Evolutionary conservation across 345 rosid genomes (phyloP), one percentile per base, ranked within the genome.

Genomic region (Pugionium cornutum): DNA sequence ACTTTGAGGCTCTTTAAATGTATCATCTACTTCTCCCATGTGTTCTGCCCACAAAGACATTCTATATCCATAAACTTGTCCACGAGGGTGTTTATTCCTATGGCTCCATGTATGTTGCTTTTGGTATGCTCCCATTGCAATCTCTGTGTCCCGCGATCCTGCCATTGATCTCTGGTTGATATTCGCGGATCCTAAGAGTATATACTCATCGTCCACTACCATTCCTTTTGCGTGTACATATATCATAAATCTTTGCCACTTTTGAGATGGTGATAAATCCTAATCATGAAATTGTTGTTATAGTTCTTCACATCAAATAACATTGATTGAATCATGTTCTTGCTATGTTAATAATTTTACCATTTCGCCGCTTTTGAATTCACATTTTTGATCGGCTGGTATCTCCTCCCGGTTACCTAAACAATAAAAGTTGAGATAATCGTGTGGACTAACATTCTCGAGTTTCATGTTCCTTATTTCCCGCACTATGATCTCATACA

Each of bases 41-140:
- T 91, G 97, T 75, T 91, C 97, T 2, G 88, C 89, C 97, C 97
- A 88, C n/a, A 91, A 68, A 2, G 96, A 91, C 91, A 86, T 85
- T 61, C 97, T 77, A 58, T 86, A 91, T 56, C 96, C 94, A 6
- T 55, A 46, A 57, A 87, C 89, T 84, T 90, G 95, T 53, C 97
- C 90, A n/a, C 53, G 78, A 9, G 91, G 91, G 51, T 81, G 91
- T 51, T 72, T 71, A 55, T 78, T 76, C 68, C 63, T 81, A 53
- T 82, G 59, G 32, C 69, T 72, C 86, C 91, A 83, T n/a, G 86
- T 84, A 47, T 88, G 75, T 28, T 79, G 78, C 7, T 86, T 87
- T 73, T 88, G 96, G 68, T 83, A 86, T 7, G 88, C 89, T 5
- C 96, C 97, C 80, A 91, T 88, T 49, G 92, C 97, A 43, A 91